phyloP scores from a whole-genome alignment of 495 filamentous ascomycete species.

The Podospora tetraspora region DNA sequence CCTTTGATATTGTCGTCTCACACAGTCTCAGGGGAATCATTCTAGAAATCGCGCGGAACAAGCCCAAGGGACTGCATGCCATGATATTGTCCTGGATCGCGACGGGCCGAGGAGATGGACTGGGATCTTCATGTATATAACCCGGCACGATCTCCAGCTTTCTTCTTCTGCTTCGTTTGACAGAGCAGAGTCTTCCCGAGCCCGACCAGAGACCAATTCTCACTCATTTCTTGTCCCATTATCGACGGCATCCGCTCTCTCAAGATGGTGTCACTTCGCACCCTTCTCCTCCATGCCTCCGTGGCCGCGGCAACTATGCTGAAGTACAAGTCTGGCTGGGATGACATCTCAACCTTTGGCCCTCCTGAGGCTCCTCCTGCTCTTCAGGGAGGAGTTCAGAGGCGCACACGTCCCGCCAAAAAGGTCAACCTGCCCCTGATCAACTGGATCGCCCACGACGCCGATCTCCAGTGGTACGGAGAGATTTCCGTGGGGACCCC shows the following conservation, averaged over 20 bases:
- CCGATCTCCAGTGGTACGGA: constrained; percentile 23
- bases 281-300: not conserved
- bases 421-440: constrained; percentile 15
- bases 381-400: not conserved
- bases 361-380: not conserved
- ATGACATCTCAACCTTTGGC: not conserved
- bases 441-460: constrained; percentile 1
- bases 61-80: not conserved
- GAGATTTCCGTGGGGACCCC: constrained; percentile 25
- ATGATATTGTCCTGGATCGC: not conserved
- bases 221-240: not conserved
- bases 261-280: not conserved
- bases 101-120: not conserved
- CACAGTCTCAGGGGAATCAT: not conserved
- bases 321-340: not conserved
- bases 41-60: not conserved
- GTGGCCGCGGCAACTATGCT: not conserved
- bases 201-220: not conserved
- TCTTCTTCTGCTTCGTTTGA: not conserved
- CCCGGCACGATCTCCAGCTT: not conserved
- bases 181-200: not conserved
- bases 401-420: not conserved
- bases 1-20: not conserved
- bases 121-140: not conserved
- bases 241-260: not conserved